Conservation (phyloP, 169 alveolate species). For the Eimeria maxima region DNA sequence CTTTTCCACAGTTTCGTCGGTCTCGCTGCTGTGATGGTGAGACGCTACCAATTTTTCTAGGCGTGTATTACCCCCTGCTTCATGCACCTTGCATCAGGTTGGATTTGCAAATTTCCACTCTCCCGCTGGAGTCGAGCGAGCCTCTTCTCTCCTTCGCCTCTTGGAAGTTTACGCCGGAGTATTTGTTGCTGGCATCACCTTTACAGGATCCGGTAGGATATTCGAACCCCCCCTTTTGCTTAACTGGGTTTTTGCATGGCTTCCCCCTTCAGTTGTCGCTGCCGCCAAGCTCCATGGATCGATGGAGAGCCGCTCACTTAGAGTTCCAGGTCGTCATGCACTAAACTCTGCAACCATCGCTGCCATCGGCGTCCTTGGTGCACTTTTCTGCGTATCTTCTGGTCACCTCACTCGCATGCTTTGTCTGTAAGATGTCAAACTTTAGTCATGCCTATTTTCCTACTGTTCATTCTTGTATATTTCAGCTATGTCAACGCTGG, state of each 20-base stretch:
- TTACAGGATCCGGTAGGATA: conserved; percentile 93
- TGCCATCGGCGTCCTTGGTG: conserved; percentile 78
- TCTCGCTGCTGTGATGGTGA: conserved; percentile 96
- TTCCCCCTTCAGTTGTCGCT: conserved; percentile 90
- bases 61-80: not conserved
- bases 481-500: conserved; percentile 72
- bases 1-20: conserved; percentile 97
- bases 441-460: not conserved
- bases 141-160: conserved; percentile 40
- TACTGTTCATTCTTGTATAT: not conserved
- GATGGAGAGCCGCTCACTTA: conserved; percentile 90
- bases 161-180: conserved; percentile 90
- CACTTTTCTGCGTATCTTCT: conserved; percentile 67
- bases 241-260: not conserved
- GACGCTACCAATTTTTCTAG: conserved; percentile 86
- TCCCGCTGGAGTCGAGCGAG: conserved; percentile 58
- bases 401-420: conserved; percentile 68
- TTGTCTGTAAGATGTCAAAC: conserved; percentile 57
- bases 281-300: conserved; percentile 95
- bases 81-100: conserved; percentile 57
- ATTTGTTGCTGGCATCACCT: conserved; percentile 95
- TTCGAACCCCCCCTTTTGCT: not conserved
- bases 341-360: conserved; percentile 74
- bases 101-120: conserved; percentile 83
- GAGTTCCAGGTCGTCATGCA: conserved; percentile 89